Evolutionary conservation across 2,329 filamentous ascomycete species (phyloP), one percentile per base, ranked within the genome.

Genomic region (Epichloe coenophiala): DNA sequence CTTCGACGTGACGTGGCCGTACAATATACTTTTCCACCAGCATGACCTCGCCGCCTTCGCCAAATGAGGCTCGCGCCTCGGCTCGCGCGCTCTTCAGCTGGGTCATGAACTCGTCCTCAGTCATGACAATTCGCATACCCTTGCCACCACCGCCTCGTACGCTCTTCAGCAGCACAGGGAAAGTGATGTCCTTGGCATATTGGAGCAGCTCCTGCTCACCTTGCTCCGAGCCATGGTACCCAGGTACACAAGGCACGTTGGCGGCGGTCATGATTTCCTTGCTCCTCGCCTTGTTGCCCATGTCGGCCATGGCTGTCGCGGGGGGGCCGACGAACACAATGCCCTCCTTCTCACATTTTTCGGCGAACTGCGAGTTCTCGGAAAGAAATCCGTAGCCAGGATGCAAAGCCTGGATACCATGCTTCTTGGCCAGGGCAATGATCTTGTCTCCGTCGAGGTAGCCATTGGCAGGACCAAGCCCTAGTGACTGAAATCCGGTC

Each of bases 191-290:
- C 58, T 78, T 78, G 7, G 93, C 91, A 63, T 91, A 81, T 9
- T 73, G 70, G 50, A 88, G 63, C 27, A 84, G 65, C 57, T 78
- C 67, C 50, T 70, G 65, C 45, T 77, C 73, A 46, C 84, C 80
- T 69, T 98, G 93, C 48, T 95, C 87, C 1, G 75, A 61, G 17
- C 93, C 93, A 64, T 97, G 93, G 61, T 98, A 98, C 1, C 93
- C 93, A 0, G 93, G 93, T 46, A 98, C 93, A 61, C 93, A 97
- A 4, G 90, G 90, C 3, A 98, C 93, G 8, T 89, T 88, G n/a
- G 93, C 91, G 4, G 81, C 81, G 36, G 80, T 88, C 93, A 98
- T 97, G 63, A 98, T 96, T 64, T 95, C 86, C 68, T 98, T 98
- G 48, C 87, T 93, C 53, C 86, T 77, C 50, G 84, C 89, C 71